Percentiles rank a stretch among this genome's conserved stretches.
Evolutionary conservation across 2,329 filamentous ascomycete genomes (phyloP).

Genomic region (Ophiostoma ulmi): DNA sequence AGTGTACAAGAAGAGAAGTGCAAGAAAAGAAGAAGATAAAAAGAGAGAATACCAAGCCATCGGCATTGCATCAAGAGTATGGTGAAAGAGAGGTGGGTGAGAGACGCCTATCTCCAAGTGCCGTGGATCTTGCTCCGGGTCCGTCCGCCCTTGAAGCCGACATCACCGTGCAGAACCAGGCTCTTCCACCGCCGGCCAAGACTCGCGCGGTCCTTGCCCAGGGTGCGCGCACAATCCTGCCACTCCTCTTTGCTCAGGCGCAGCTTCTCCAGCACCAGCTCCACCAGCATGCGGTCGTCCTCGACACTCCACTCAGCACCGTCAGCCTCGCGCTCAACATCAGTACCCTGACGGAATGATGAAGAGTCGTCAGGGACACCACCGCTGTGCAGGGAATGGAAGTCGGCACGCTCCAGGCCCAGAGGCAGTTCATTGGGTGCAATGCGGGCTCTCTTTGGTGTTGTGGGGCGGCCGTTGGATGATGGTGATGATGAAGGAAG

Average conservation of each 20-base stretch:
- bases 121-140: slow-evolving; percentile 42
- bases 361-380: slow-evolving; percentile 29
- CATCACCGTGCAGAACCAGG: slow-evolving; percentile 53
- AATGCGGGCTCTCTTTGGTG: slow-evolving; percentile 56
- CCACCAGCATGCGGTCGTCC: slow-evolving; percentile 61
- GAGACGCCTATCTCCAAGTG: slow-evolving; percentile 47
- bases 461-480: slow-evolving; percentile 39
- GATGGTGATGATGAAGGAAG: neutral
- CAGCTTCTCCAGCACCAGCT: slow-evolving; percentile 62
- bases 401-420: slow-evolving; percentile 55
- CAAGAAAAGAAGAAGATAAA: neutral
- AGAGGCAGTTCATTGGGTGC: slow-evolving; percentile 57
- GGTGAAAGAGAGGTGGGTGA: neutral
- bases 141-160: slow-evolving; percentile 50
- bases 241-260: slow-evolving; percentile 60
- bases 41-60: neutral
- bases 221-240: slow-evolving; percentile 60
- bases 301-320: slow-evolving; percentile 55
- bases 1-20: slow-evolving; percentile 9
- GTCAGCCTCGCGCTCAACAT: slow-evolving; percentile 43
- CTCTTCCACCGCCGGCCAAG: slow-evolving; percentile 59
- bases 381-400: slow-evolving; percentile 45
- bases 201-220: slow-evolving; percentile 55
- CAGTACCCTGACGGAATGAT: slow-evolving; percentile 31
- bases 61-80: neutral